phyloP scores from a whole-genome alignment of 768 basidiomycete species.

The Panaeolus papilionaceus region DNA sequence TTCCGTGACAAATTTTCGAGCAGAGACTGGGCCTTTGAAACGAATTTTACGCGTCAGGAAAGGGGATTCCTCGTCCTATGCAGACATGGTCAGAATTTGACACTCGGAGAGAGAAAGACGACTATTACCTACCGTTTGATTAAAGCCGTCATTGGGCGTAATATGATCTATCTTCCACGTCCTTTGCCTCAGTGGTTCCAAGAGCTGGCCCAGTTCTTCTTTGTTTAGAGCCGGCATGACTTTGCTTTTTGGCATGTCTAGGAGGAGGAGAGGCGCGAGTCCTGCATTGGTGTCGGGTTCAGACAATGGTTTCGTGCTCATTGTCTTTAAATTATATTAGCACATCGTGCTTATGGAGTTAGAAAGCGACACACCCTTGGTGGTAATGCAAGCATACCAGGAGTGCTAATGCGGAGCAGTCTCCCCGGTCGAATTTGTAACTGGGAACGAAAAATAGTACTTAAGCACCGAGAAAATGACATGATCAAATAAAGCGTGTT shows the following conservation, averaged over 20 bases:
- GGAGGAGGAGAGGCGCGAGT: background rate
- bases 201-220: constrained; percentile 37
- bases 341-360: background rate
- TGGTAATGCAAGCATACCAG: background rate
- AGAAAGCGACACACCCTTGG: background rate
- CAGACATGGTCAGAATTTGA: background rate
- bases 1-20: constrained; percentile 27
- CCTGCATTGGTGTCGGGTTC: background rate
- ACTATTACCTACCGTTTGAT: constrained; percentile 3
- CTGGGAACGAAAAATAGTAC: background rate
- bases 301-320: background rate
- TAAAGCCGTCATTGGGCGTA: constrained; percentile 18
- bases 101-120: background rate
- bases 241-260: background rate
- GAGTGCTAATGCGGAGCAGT: background rate
- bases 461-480: background rate
- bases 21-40: constrained; percentile 26
- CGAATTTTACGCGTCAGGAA: constrained; percentile 26
- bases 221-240: constrained; percentile 15
- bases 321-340: background rate
- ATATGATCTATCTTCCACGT: constrained; percentile 30
- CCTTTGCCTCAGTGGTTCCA: constrained; percentile 41
- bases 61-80: constrained; percentile 22
- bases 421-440: background rate
- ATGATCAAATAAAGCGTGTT: too few relatives aligned